phyloP scores from a whole-genome alignment of 140 eudicot species.

The Stevia rebaudiana region DNA sequence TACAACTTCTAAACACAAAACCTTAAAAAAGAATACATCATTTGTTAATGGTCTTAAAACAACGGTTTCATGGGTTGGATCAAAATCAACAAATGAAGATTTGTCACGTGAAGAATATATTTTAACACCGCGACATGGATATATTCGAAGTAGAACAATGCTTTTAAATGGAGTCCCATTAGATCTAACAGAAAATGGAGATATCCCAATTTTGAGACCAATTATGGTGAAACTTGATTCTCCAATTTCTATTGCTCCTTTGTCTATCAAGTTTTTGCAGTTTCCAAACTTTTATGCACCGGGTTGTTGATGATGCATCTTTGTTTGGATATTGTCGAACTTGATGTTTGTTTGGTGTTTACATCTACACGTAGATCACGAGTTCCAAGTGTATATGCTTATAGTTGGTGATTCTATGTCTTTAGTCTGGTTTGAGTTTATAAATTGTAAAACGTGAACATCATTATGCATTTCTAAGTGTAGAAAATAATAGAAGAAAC shows the following conservation, averaged over 20 bases:
- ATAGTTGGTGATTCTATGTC: background rate
- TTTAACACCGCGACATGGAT: constrained; percentile 60
- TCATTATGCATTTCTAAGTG: background rate
- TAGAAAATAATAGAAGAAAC: too few relatives aligned
- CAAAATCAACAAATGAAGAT: constrained; percentile 50
- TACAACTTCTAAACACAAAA: constrained; percentile 18
- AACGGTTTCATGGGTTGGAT: constrained; percentile 79
- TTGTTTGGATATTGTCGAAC: background rate
- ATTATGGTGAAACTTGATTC: constrained; percentile 32
- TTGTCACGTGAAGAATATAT: constrained; percentile 70
- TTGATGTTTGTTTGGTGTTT: constrained; percentile 7
- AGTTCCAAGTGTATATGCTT: background rate
- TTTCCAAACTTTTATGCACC: constrained; percentile 64
- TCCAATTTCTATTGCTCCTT: constrained; percentile 43
- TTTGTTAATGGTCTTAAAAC: constrained; percentile 44
- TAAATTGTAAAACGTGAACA: background rate
- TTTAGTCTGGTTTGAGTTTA: background rate
- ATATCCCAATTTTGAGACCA: constrained; percentile 51
- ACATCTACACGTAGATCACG: background rate
- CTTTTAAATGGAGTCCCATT: constrained; percentile 51
- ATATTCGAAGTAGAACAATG: constrained; percentile 58
- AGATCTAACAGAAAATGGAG: constrained; percentile 38
- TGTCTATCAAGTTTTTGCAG: constrained; percentile 72
- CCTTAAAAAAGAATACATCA: constrained; percentile 17
- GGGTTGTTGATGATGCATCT: constrained; percentile 38